phyloP scores from a whole-genome alignment of 495 filamentous ascomycete species.

The Xylaria curta region DNA sequence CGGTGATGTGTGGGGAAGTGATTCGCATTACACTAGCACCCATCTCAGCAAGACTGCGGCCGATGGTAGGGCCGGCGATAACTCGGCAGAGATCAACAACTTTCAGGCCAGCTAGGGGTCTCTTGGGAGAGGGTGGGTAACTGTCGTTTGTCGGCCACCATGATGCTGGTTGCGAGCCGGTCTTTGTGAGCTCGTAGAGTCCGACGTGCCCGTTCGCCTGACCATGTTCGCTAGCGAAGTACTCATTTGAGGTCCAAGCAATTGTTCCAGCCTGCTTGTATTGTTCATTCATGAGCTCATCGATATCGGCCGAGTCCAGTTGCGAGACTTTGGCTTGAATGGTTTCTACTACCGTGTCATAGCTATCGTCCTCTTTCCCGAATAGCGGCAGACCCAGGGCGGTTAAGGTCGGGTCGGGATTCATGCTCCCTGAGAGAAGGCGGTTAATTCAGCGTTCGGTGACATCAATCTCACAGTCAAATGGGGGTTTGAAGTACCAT shows the following conservation, averaged over 20 bases:
- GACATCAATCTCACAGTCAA: not conserved
- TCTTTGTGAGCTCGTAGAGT: slow-evolving; percentile 49
- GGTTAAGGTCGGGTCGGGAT: slow-evolving; percentile 45
- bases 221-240: slow-evolving; percentile 51
- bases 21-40: slow-evolving; percentile 66
- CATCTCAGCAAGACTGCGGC: slow-evolving; percentile 58
- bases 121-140: slow-evolving; percentile 42
- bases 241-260: slow-evolving; percentile 44
- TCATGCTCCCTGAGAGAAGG: slow-evolving; percentile 40
- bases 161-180: slow-evolving; percentile 41
- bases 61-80: slow-evolving; percentile 63
- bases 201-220: slow-evolving; percentile 51
- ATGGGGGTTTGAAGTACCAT: slow-evolving; percentile 38
- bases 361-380: slow-evolving; percentile 16
- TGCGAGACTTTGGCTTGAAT: slow-evolving; percentile 23
- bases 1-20: slow-evolving; percentile 56
- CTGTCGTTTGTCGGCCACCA: slow-evolving; percentile 31
- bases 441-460: not conserved
- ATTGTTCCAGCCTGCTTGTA: slow-evolving; percentile 53
- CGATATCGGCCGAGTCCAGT: slow-evolving; percentile 15
- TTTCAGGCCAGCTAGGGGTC: slow-evolving; percentile 63
- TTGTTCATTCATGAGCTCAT: slow-evolving; percentile 41
- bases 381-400: slow-evolving; percentile 21
- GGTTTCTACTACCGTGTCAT: slow-evolving; percentile 15
- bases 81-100: slow-evolving; percentile 63